Conservation (phyloP, 2,329 filamentous ascomycete species). For the Monosporascus sp. region DNA sequence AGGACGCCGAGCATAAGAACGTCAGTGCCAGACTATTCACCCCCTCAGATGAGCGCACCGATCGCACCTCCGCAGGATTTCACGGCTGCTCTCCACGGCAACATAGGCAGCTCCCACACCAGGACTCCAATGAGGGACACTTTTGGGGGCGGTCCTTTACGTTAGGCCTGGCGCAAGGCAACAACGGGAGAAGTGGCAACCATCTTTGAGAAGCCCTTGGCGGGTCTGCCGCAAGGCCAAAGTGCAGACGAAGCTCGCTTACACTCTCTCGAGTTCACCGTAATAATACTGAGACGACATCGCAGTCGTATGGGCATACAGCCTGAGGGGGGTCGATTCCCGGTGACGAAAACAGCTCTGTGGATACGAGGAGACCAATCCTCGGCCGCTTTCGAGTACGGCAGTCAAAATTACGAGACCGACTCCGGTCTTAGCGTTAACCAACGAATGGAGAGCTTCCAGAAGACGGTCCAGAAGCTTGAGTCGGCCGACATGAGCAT, state of each 20-base stretch:
- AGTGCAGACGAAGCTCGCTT: constrained; percentile 28
- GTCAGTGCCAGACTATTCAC: constrained; percentile 41
- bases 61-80: constrained; percentile 50
- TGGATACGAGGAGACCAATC: background rate
- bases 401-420: too few relatives aligned
- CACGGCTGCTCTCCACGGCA: constrained; percentile 41
- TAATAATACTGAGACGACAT: constrained; percentile 15
- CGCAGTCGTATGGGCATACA: constrained; percentile 24
- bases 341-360: background rate
- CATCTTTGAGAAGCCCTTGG: constrained; percentile 22
- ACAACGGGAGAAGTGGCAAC: constrained; percentile 23
- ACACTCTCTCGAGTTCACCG: constrained; percentile 21
- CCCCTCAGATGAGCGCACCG: constrained; percentile 51
- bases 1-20: constrained; percentile 34
- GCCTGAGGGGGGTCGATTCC: constrained; percentile 9
- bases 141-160: constrained; percentile 32
- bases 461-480: too few relatives aligned
- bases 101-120: constrained; percentile 30
- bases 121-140: constrained; percentile 42
- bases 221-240: constrained; percentile 15
- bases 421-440: too few relatives aligned
- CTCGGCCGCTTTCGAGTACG: background rate
- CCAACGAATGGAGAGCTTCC: too few relatives aligned
- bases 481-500: too few relatives aligned
- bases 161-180: constrained; percentile 19